Base-by-base conservation (phyloP, 495 filamentous ascomycete species). In the Penicillium chermesinum region DNA sequence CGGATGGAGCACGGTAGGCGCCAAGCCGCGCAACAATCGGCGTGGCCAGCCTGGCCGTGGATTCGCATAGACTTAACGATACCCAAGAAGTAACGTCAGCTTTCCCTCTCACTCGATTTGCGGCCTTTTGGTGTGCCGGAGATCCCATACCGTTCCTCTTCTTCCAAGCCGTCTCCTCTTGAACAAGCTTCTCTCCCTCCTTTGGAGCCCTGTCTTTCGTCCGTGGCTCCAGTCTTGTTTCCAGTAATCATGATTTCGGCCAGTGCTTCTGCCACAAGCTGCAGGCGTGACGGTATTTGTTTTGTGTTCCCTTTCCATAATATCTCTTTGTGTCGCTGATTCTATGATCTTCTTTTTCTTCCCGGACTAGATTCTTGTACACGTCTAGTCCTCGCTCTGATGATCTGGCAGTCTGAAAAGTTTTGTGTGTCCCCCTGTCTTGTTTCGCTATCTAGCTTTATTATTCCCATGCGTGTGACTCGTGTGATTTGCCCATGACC, bases 1-100 rank as follows among this genome's bases (percentile, higher is more conserved):
- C 54, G 85, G 85, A 50, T 88, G 87, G 85, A 89, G 85, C 62
- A 88, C 84, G 10, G 85, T 90, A 37, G 65, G 71, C 53, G 69
- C 72, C 58, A 78, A 72, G 62, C 66, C 65, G 53, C 72, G 73
- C 58, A 77, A 67, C 63, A 76, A 72, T 61, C 73, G 76, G 46
- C 75, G 75, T 46, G 74, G 73, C 44, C 58, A 54, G 62, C 44
- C 34, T 50, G 65, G 73, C 50, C 72, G 75, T 52, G 69, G 67
- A 40, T 72, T 76, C 53, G 73, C 71, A 63, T 78, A 65, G 60
- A 71, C 57, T 44, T 63, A 61, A 65, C 61, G 67, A 72, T 72
- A 72, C 69, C 66, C 66, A 52, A 46, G 48, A 59, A 52, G 52
- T 49, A 54, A 63, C 62, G 52, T 49, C 55, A 52, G 50, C 48